A percentile compares a stretch with the other conserved stretches of the same genome.
Conservation (phyloP, 495 filamentous ascomycete species). For the Tuber aestivum region DNA sequence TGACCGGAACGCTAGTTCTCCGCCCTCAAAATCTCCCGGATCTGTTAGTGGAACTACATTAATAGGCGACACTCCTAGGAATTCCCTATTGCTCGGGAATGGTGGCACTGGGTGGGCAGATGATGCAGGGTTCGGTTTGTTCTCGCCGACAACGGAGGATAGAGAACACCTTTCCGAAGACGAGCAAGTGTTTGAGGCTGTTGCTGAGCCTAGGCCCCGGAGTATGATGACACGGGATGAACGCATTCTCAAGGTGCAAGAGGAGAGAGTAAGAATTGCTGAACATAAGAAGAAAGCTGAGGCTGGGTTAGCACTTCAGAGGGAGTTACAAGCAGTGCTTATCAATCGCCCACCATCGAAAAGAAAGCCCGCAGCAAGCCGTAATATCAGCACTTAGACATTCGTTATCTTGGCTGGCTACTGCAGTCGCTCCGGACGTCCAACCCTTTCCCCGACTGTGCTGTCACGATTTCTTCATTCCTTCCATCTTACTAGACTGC, state of each 20-base stretch:
- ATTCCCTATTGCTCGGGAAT: constrained; percentile 63
- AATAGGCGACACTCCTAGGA: constrained; percentile 57
- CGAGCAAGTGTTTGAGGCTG: constrained; percentile 85
- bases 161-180: constrained; percentile 47
- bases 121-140: constrained; percentile 41
- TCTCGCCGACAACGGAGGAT: constrained; percentile 44
- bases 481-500: background rate
- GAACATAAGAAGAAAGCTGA: constrained; percentile 63
- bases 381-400: constrained; percentile 27
- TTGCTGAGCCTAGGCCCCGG: constrained; percentile 63
- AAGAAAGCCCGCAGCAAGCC: constrained; percentile 22
- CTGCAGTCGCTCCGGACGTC: background rate
- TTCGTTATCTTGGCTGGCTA: background rate
- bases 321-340: constrained; percentile 76
- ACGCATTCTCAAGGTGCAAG: constrained; percentile 77
- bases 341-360: constrained; percentile 64
- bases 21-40: constrained; percentile 65
- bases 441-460: background rate
- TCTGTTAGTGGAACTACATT: constrained; percentile 80
- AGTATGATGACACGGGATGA: constrained; percentile 77
- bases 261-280: constrained; percentile 69
- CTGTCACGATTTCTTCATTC: background rate
- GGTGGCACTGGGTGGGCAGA: constrained; percentile 65
- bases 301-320: constrained; percentile 79
- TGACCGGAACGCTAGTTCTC: constrained; percentile 64